These are phyloP conservation scores for Purpureocillium lavendulum DNA, from an alignment of 2,329 filamentous ascomycete genomes.

Conservation along the genomic window DNA sequence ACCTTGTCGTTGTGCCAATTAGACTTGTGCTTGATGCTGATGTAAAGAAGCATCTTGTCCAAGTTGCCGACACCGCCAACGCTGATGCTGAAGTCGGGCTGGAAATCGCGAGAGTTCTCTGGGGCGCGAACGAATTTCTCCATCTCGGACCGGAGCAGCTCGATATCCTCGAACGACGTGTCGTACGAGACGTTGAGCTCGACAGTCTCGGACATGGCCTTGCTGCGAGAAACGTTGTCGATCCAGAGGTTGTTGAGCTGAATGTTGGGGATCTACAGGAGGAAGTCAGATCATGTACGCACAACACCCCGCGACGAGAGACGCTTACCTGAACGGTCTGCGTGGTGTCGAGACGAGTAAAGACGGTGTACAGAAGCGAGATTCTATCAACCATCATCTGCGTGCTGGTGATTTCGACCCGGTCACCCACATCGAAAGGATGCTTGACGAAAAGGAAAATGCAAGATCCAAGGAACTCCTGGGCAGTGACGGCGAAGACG, in stretches of 20 bases:
- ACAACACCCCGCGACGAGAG: too few relatives aligned
- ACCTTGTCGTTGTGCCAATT: conserved; percentile 86
- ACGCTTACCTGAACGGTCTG: conserved; percentile 54
- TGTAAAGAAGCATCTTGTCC: conserved; percentile 76
- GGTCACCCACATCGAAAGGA: conserved; percentile 91
- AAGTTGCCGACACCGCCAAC: conserved; percentile 73
- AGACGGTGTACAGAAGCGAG: conserved; percentile 86
- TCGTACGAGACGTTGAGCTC: conserved; percentile 76
- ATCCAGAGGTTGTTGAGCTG: conserved; percentile 88
- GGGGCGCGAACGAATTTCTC: conserved; percentile 72
- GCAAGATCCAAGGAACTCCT: conserved; percentile 95
- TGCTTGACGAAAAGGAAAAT: conserved; percentile 99
- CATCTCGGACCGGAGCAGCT: conserved; percentile 77
- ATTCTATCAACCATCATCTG: conserved; percentile 85
- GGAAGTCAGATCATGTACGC: too few relatives aligned
- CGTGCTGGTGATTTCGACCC: conserved; percentile 68
- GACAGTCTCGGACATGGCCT: conserved; percentile 82
- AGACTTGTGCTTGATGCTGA: conserved; percentile 86
- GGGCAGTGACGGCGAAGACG: conserved; percentile 83
- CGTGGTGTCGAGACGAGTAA: conserved; percentile 73
- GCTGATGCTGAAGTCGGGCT: conserved; percentile 71
- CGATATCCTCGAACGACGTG: conserved; percentile 82
- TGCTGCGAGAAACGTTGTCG: conserved; percentile 86
- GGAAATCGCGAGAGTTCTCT: conserved; percentile 87
- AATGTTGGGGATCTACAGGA: conserved; percentile 71